A percentile compares a stretch with the other conserved stretches of the same genome.
phyloP scores from a whole-genome alignment of 2,329 filamentous ascomycete genomes.

The Colletotrichum orchidophilum region DNA sequence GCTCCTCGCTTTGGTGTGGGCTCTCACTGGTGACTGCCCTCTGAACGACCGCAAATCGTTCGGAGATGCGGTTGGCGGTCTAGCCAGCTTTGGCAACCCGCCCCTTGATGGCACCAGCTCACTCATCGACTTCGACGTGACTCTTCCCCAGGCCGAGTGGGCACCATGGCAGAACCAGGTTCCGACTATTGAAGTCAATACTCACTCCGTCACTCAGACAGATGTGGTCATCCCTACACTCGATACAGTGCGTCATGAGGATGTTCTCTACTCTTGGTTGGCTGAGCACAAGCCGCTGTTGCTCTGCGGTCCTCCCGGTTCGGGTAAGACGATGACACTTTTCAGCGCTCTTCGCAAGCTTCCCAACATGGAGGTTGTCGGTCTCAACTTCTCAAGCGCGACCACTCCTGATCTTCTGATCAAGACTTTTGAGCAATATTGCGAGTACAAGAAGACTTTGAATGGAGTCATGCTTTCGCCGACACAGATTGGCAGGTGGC shows the following conservation, averaged over 20 bases:
- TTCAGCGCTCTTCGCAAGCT: conserved; percentile 97
- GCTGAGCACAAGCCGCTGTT: conserved; percentile 97
- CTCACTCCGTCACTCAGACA: conserved; percentile 96
- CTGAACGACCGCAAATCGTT: conserved; percentile 87
- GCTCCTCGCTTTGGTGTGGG: conserved; percentile 92
- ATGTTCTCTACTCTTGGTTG: conserved; percentile 99
- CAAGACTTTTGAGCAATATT: conserved; percentile 99
- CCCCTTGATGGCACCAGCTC: conserved; percentile 80
- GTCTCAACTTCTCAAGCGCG: conserved; percentile 98
- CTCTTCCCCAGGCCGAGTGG: conserved; percentile 89
- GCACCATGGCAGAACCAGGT: conserved; percentile 94
- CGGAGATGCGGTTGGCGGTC: conserved; percentile 82
- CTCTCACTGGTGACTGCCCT: conserved; percentile 93
- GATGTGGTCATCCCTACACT: conserved; percentile 98
- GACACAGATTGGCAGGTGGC: conserved; percentile 95
- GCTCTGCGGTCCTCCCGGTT: conserved; percentile 96
- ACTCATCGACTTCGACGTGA: conserved; percentile 95
- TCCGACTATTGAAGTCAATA: conserved; percentile 94
- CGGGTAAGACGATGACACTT: conserved; percentile 99
- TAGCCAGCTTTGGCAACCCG: conserved; percentile 88
- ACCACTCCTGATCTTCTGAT: conserved; percentile 97
- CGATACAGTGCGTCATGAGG: conserved; percentile 96
- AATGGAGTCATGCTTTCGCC: conserved; percentile 96
- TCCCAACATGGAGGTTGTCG: conserved; percentile 98
- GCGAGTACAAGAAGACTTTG: conserved; percentile 98